Evolutionary conservation across 495 filamentous ascomycete genomes (phyloP).

Genomic region (Rhizodiscina lignyota): DNA sequence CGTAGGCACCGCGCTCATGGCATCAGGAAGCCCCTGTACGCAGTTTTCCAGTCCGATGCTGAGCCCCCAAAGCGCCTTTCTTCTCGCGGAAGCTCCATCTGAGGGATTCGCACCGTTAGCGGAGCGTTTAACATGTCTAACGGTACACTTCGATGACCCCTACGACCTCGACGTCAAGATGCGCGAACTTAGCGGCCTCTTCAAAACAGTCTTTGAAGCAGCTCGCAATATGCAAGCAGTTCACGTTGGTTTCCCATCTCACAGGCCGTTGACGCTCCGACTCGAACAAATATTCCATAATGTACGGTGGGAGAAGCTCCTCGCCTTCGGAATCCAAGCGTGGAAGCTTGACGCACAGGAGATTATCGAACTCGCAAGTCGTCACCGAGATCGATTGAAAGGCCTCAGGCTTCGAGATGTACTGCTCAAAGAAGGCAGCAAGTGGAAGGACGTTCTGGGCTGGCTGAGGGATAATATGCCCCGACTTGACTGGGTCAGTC

Average conservation of each 20-base stretch:
- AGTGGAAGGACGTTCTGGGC: constrained; percentile 43
- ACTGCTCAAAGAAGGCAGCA: constrained; percentile 37
- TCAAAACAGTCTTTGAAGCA: constrained; percentile 37
- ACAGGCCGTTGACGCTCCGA: constrained; percentile 34
- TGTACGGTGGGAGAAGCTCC: constrained; percentile 41
- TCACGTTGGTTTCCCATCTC: constrained; percentile 46
- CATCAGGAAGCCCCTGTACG: constrained; percentile 35
- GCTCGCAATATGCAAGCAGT: constrained; percentile 45
- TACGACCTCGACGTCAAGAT: constrained; percentile 37
- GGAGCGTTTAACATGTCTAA: constrained; percentile 32
- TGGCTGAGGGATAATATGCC: constrained; percentile 41
- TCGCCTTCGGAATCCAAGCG: constrained; percentile 46
- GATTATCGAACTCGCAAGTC: constrained; percentile 35
- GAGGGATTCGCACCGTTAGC: constrained; percentile 22
- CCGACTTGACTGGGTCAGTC: constrained; percentile 39
- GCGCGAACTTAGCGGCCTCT: constrained; percentile 34
- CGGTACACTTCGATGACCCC: constrained; percentile 36
- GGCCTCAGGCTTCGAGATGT: constrained; percentile 42
- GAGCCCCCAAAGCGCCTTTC: constrained; percentile 39
- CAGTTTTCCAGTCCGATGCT: constrained; percentile 50
- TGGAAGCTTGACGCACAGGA: constrained; percentile 45
- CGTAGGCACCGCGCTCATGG: constrained; percentile 37
- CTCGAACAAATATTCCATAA: constrained; percentile 47
- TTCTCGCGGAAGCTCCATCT: constrained; percentile 29
- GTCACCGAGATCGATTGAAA: constrained; percentile 37